Evolutionary conservation across 1,284 basidiomycete species (phyloP).

Genomic region (Apiotrichum sp.): DNA sequence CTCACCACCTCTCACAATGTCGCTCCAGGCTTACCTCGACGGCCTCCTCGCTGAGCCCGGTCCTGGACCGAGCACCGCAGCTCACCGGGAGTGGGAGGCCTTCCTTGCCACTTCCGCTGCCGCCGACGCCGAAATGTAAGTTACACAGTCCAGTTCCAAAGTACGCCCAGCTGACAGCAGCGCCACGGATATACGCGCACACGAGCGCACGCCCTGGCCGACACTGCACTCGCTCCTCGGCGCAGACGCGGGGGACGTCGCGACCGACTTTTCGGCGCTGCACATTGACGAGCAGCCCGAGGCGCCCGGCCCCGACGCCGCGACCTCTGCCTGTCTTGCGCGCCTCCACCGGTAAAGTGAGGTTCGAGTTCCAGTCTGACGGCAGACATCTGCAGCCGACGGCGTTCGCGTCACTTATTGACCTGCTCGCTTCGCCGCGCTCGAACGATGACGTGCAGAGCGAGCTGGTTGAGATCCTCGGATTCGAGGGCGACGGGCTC

Average conservation of each 20-base stretch:
- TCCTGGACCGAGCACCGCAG: constrained; percentile 10
- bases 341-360: constrained; percentile 7
- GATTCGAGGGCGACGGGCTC: constrained; percentile 63
- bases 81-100: constrained; percentile 15
- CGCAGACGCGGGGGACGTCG: background rate
- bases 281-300: background rate
- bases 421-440: constrained; percentile 28
- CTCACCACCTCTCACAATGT: constrained; percentile 3
- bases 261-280: background rate
- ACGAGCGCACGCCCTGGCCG: constrained; percentile 12
- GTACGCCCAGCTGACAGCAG: background rate
- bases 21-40: constrained; percentile 10
- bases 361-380: background rate
- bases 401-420: constrained; percentile 29
- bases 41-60: constrained; percentile 9
- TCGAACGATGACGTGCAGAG: constrained; percentile 67
- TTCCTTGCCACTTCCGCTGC: background rate
- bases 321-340: constrained; percentile 1
- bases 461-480: constrained; percentile 74
- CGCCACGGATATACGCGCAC: background rate
- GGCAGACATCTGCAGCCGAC: constrained; percentile 16
- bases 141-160: background rate
- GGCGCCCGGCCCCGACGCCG: background rate
- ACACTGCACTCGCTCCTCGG: constrained; percentile 13
- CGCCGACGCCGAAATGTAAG: constrained; percentile 3